Conservation (phyloP, 176 grass and related monocot genomes). For the Triticum timopheevii region DNA sequence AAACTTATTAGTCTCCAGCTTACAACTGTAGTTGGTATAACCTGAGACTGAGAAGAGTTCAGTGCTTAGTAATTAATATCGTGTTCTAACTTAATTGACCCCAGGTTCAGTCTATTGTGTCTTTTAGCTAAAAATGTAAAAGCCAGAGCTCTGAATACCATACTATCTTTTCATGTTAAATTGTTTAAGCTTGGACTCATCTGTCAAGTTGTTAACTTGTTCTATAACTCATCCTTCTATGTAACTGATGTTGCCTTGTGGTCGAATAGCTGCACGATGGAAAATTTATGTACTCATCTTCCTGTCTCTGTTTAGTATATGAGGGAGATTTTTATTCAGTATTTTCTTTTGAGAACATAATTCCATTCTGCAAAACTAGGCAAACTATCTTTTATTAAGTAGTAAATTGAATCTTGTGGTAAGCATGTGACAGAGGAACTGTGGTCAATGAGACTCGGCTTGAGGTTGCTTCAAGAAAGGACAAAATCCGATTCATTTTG, state of each 20-base stretch:
- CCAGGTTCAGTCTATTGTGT: not conserved
- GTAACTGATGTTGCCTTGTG: not conserved
- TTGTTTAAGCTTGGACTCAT: not conserved
- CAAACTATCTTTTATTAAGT: conserved; percentile 28
- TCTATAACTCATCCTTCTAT: not conserved
- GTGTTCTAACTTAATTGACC: not conserved
- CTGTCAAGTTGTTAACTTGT: not conserved
- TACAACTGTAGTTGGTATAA: not conserved
- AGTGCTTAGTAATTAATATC: not conserved
- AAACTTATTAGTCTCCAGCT: not conserved
- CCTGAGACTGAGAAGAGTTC: not conserved
- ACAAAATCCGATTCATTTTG: conserved; percentile 69
- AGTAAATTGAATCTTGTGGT: conserved; percentile 56
- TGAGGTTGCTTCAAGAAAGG: conserved; percentile 94
- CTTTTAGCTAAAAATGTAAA: not conserved
- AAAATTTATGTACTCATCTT: not conserved
- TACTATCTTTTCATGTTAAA: not conserved
- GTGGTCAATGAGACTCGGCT: conserved; percentile 90
- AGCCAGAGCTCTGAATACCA: not conserved
- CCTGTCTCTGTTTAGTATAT: conserved; percentile 6
- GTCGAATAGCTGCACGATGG: not conserved
- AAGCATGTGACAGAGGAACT: conserved; percentile 91
- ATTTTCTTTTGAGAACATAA: not conserved
- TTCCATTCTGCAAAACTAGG: conserved; percentile 26
- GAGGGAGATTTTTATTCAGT: conserved; percentile 24